Conservation (phyloP, 1,284 basidiomycete species). For the Sphagnurus paluster region DNA sequence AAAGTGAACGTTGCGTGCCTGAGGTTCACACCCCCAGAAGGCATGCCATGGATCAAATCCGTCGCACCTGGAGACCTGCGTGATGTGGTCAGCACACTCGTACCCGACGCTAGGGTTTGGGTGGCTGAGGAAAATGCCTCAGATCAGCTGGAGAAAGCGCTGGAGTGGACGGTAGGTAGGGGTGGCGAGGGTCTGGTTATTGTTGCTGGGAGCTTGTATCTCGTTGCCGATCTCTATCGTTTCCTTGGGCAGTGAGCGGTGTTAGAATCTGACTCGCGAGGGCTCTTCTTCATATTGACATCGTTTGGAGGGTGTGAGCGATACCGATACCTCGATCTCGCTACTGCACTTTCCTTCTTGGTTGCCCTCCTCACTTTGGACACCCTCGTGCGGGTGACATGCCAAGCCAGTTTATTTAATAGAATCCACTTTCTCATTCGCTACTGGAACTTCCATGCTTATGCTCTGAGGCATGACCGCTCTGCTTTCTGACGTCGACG, state of each 20-base stretch:
- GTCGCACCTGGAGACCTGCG: conserved; percentile 53
- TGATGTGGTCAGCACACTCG: conserved; percentile 40
- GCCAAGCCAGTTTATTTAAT: too few relatives aligned
- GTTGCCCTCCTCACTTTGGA: neutral
- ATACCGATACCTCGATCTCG: too few relatives aligned
- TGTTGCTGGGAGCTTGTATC: conserved; percentile 88
- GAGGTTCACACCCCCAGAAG: conserved; percentile 70
- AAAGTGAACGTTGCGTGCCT: conserved; percentile 54
- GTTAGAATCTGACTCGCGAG: conserved; percentile 3
- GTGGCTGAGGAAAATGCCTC: conserved; percentile 31
- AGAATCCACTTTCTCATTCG: too few relatives aligned
- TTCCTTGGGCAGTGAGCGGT: conserved; percentile 27
- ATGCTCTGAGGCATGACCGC: too few relatives aligned
- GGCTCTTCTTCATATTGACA: too few relatives aligned
- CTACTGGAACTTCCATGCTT: too few relatives aligned
- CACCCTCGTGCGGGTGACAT: neutral
- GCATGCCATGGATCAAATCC: conserved; percentile 89
- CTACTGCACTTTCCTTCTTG: too few relatives aligned
- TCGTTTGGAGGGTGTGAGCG: too few relatives aligned
- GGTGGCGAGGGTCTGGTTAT: conserved; percentile 51
- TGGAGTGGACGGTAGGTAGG: conserved; percentile 44
- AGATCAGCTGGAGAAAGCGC: conserved; percentile 31
- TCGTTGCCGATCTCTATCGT: conserved; percentile 88
- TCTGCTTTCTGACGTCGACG: too few relatives aligned
- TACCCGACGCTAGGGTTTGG: conserved; percentile 48